Percentiles rank a stretch among this genome's conserved stretches.
Evolutionary conservation across 768 basidiomycete genomes (phyloP).

Genomic region (Russula abietina): DNA sequence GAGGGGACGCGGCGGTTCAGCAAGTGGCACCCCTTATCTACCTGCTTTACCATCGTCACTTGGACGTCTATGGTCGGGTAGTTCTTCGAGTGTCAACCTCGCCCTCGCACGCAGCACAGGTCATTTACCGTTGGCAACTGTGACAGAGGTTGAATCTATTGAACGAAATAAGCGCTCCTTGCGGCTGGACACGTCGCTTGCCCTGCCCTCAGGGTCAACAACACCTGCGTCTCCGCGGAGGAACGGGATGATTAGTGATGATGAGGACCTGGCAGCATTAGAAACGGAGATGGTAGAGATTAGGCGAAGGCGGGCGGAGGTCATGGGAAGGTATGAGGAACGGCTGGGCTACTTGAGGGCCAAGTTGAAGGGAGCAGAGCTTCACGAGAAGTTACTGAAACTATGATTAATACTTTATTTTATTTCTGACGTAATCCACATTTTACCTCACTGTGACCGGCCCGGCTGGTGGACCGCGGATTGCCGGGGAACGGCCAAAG

Average conservation of each 20-base stretch:
- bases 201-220: not conserved
- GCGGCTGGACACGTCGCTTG: slow-evolving; percentile 7
- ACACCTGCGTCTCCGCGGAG: slow-evolving; percentile 17
- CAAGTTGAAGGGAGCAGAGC: slow-evolving; percentile 74
- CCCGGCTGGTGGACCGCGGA: not conserved
- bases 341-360: slow-evolving; percentile 77
- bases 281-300: slow-evolving; percentile 67
- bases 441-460: not conserved
- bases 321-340: slow-evolving; percentile 63
- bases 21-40: slow-evolving; percentile 31
- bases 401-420: slow-evolving; percentile 30
- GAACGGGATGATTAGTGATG: slow-evolving; percentile 30
- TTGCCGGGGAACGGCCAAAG: not conserved
- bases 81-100: slow-evolving; percentile 46
- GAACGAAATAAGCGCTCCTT: slow-evolving; percentile 17
- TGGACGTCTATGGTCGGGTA: slow-evolving; percentile 34
- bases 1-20: slow-evolving; percentile 18
- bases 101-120: slow-evolving; percentile 44
- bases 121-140: slow-evolving; percentile 46
- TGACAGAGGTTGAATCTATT: slow-evolving; percentile 40
- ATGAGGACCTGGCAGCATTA: slow-evolving; percentile 34
- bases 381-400: slow-evolving; percentile 74
- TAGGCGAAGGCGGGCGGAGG: slow-evolving; percentile 61
- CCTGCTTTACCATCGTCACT: slow-evolving; percentile 31
- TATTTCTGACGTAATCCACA: not conserved